Evolutionary conservation across 345 rosid genomes (phyloP).

Genomic region (Rhodomyrtus tomentosa): DNA sequence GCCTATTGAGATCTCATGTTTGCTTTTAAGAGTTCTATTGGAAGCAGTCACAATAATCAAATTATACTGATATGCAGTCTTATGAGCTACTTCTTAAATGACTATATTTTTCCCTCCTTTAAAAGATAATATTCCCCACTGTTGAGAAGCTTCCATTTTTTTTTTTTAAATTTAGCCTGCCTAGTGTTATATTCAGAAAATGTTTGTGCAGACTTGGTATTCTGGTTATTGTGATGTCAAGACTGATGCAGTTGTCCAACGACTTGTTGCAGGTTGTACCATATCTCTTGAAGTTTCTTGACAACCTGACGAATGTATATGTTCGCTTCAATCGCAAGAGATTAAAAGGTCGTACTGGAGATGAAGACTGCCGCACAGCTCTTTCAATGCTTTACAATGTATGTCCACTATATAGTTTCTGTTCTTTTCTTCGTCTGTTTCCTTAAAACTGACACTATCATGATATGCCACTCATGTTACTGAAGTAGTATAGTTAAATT

Average conservation of each 20-base stretch:
- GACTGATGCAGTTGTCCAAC: background rate
- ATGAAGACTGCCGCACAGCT: conserved; percentile 80
- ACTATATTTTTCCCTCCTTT: background rate
- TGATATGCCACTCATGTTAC: background rate
- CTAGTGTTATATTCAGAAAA: background rate
- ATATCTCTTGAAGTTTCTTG: conserved; percentile 84
- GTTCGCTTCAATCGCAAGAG: conserved; percentile 97
- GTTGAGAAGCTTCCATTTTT: background rate
- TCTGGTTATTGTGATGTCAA: background rate
- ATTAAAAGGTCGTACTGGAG: conserved; percentile 89
- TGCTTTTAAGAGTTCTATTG: background rate
- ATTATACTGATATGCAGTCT: background rate
- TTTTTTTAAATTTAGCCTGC: background rate
- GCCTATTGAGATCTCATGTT: background rate
- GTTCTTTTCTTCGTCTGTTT: background rate
- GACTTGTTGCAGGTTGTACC: conserved; percentile 67
- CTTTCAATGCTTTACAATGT: conserved; percentile 91
- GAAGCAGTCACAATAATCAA: background rate
- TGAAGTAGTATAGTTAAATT: background rate
- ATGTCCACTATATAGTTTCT: background rate
- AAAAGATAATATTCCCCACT: background rate
- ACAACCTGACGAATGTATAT: conserved; percentile 90
- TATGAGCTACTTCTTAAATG: background rate
- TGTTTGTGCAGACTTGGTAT: background rate
- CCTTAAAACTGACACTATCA: background rate